These are phyloP conservation scores for Ogataea trehaloabstinens DNA, from an alignment of 805 yeast genomes.

Conservation along the genomic window DNA sequence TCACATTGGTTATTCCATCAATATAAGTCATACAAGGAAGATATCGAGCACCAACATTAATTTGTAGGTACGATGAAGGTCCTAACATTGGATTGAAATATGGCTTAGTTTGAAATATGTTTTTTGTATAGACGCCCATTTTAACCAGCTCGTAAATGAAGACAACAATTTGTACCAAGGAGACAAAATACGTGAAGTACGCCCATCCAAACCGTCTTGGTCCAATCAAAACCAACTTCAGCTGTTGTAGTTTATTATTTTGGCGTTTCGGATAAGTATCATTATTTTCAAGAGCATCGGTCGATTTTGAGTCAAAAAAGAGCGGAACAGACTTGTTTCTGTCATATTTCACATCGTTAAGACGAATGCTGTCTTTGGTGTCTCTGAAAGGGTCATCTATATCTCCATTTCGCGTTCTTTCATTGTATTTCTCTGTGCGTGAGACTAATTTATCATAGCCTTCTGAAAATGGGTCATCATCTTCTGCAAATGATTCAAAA, in stretches of 20 bases:
- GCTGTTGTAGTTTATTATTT: no score
- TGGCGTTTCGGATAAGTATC: background rate
- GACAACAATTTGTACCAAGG: slow-evolving; percentile 49
- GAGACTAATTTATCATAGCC: slow-evolving; percentile 3
- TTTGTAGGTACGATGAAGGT: slow-evolving; percentile 64
- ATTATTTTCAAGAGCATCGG: background rate
- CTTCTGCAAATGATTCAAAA: slow-evolving; percentile 3
- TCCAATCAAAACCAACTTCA: slow-evolving; percentile 13
- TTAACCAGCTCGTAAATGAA: slow-evolving; percentile 60
- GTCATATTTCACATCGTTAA: background rate
- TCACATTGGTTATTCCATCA: slow-evolving; percentile 46
- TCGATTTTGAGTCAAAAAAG: background rate
- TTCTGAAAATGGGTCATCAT: slow-evolving; percentile 1
- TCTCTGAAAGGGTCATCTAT: slow-evolving; percentile 9
- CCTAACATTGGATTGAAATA: slow-evolving; percentile 79
- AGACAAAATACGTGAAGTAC: slow-evolving; percentile 32
- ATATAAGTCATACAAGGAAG: slow-evolving; percentile 66
- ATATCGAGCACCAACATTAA: slow-evolving; percentile 69
- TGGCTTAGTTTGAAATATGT: slow-evolving; percentile 65
- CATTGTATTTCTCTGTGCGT: slow-evolving; percentile 3
- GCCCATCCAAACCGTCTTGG: slow-evolving; percentile 24
- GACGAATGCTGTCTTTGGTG: background rate
- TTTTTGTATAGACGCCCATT: slow-evolving; percentile 60
- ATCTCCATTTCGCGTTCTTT: slow-evolving; percentile 1
- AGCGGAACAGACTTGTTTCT: slow-evolving; percentile 1